Conservation (phyloP, 352 stramenopile species). For the Paralagenidium karlingii region DNA sequence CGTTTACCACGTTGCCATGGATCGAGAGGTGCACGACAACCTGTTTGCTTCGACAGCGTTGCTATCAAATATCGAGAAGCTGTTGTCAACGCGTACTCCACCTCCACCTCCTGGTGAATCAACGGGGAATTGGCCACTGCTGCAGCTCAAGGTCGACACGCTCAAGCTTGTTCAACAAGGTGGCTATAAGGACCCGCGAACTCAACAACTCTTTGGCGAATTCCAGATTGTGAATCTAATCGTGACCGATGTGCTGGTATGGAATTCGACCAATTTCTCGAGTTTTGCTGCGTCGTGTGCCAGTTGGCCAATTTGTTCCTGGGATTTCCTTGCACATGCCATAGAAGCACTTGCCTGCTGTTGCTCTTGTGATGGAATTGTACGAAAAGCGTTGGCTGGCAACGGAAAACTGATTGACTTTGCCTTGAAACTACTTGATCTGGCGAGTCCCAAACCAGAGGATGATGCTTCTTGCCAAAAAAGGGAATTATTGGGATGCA, state of each 20-base stretch:
- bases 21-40: constrained; percentile 10
- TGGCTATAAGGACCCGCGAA: constrained; percentile 22
- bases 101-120: constrained; percentile 9
- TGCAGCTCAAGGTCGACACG: constrained; percentile 18
- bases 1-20: constrained; percentile 21
- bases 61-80: constrained; percentile 16
- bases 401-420: constrained; percentile 39
- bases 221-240: constrained; percentile 35
- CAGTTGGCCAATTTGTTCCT: constrained; percentile 15
- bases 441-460: no score
- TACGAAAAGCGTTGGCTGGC: constrained; percentile 23
- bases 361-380: constrained; percentile 14
- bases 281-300: constrained; percentile 35
- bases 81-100: constrained; percentile 22
- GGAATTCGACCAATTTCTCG: no score
- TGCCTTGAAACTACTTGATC: constrained; percentile 23
- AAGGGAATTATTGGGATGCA: constrained; percentile 13
- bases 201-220: constrained; percentile 38
- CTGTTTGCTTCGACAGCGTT: constrained; percentile 31
- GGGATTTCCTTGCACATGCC: constrained; percentile 21
- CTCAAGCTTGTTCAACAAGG: constrained; percentile 28
- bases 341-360: constrained; percentile 46
- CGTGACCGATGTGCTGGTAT: no score
- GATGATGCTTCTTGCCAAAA: no score
- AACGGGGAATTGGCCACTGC: constrained; percentile 1